These are phyloP conservation scores for Mortierella sp. DNA, from an alignment of 371 early-diverging fungal species.

Conservation along the genomic window DNA sequence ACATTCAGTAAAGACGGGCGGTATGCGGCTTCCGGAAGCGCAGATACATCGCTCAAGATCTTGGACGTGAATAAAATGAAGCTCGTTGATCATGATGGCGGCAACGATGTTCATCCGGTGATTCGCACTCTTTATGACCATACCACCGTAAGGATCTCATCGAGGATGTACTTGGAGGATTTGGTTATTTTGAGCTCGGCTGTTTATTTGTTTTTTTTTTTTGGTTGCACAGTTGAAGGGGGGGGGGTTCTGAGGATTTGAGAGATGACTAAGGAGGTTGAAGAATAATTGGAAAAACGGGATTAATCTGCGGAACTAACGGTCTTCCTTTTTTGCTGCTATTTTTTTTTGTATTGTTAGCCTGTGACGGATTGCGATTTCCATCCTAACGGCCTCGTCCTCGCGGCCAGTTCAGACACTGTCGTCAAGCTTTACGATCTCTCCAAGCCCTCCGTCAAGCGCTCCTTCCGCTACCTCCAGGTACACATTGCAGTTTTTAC, in stretches of 20 bases:
- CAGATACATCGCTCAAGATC: constrained; percentile 90
- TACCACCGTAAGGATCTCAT: constrained; percentile 59
- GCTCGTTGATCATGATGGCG: constrained; percentile 68
- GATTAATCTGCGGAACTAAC: background rate
- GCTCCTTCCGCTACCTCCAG: constrained; percentile 90
- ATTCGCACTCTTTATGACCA: constrained; percentile 93
- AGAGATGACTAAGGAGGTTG: too few species aligned
- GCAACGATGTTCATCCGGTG: constrained; percentile 70
- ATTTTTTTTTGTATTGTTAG: constrained; percentile 19
- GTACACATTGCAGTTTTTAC: constrained; percentile 35
- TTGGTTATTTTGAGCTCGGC: background rate
- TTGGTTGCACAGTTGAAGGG: background rate
- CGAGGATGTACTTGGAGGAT: background rate
- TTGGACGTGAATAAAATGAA: constrained; percentile 88
- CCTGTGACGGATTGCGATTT: constrained; percentile 90
- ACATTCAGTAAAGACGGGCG: constrained; percentile 59
- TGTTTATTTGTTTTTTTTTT: background rate
- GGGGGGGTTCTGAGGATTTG: too few species aligned
- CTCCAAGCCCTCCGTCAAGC: constrained; percentile 81
- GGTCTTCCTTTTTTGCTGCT: background rate
- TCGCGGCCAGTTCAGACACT: constrained; percentile 93
- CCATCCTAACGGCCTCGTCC: constrained; percentile 92
- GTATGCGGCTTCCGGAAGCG: constrained; percentile 86
- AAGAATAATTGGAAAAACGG: background rate
- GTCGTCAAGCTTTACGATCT: constrained; percentile 92